Conservation (phyloP, 768 basidiomycete species). For the Suillus occidentalis region DNA sequence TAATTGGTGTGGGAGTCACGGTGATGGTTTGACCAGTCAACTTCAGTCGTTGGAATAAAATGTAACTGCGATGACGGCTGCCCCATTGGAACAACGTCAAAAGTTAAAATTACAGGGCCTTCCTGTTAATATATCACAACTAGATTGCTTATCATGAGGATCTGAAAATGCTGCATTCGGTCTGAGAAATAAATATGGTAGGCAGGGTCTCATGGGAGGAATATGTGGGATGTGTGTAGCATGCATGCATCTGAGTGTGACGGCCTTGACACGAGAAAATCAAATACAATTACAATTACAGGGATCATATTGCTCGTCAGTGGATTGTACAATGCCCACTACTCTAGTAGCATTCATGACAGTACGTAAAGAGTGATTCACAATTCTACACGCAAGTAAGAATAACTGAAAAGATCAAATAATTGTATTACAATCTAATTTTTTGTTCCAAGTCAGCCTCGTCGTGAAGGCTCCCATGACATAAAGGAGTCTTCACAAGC, state of each 20-base stretch:
- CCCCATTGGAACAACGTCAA: constrained; percentile 13
- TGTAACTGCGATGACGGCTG: background rate
- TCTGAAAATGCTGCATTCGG: background rate
- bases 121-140: constrained; percentile 1
- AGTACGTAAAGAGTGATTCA: background rate
- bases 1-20: background rate
- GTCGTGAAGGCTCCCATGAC: constrained; percentile 57
- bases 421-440: background rate
- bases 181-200: background rate
- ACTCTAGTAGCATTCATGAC: too few species aligned
- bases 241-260: too few species aligned
- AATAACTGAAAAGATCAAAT: background rate
- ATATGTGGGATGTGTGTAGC: background rate
- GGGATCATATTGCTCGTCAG: background rate
- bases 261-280: background rate
- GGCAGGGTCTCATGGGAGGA: background rate
- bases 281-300: background rate
- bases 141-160: constrained; percentile 6
- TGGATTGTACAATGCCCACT: background rate
- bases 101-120: constrained; percentile 9
- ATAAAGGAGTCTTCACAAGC: constrained; percentile 58
- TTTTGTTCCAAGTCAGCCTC: constrained; percentile 18
- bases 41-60: background rate
- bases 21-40: too few species aligned
- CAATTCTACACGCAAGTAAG: background rate